Base-by-base conservation (phyloP, 805 yeast species). In the Spathaspora boniae region DNA sequence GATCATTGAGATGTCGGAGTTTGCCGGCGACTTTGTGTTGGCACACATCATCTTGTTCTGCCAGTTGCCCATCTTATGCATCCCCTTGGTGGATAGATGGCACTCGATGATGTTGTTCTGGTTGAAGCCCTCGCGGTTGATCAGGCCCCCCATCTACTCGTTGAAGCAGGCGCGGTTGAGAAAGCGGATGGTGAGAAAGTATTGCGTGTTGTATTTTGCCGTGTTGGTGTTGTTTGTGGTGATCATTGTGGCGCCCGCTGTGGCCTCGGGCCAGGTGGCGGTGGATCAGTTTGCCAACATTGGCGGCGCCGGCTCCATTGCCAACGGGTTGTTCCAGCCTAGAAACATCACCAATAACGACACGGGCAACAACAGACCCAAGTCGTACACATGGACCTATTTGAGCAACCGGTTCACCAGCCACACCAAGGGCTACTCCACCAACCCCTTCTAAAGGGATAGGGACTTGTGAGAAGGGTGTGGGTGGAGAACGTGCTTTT, bases 31-130 rank as follows among this genome's bases (percentile, higher is more conserved):
- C 66, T 94, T 93, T 62, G 69, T 89, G 38, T 75, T 94, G 56
- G 98, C 98, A 38, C 99, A 93, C 60, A 56, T 86, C 52, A 68
- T 93, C 41, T 70, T 93, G 60, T 85, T 91, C 74, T 69, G 80
- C 50, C 98, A 91, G 69, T 74, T 86, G 61, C 99, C 99, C 52
- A 56, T 88, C 35, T 70, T 94, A 45, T 72, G 76, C 45, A 70
- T 91, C 53, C 99, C 99, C 54, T 72, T 78, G 62, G 69, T 88
- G 62, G 98, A 93, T 70, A 86, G 86, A 72, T 88, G 95, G 95
- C 99, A 93, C 67, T 91, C 98, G 30, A 81, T 88, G 63, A 83
- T 91, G 94, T 74, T 93, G 66, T 93, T 93, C 82, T 93, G 99
- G 99, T 82, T 94, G 68, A 86, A 87, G 62, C 98, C 98, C 39